These are phyloP conservation scores for Plasmodium vivax DNA, from an alignment of 169 alveolate genomes.

Conservation along the genomic window DNA sequence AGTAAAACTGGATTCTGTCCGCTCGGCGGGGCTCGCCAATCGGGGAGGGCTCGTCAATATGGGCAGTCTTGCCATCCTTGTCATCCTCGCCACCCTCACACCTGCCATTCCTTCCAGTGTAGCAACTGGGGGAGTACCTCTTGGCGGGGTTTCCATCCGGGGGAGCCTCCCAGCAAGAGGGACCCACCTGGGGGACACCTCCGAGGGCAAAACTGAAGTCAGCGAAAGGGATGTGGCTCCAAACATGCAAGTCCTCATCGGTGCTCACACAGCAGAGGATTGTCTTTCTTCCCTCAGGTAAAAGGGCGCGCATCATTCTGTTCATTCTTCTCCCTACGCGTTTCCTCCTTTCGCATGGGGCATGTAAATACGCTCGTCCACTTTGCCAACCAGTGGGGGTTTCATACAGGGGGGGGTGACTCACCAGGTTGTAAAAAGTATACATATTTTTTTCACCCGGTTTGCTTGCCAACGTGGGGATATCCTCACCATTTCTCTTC, in stretches of 20 bases:
- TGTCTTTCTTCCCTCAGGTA: neutral
- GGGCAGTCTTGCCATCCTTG: neutral
- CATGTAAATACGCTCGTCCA: neutral
- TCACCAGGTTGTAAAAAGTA: neutral
- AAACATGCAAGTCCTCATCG: neutral
- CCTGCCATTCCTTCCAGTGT: neutral
- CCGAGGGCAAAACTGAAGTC: neutral
- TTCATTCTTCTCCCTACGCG: neutral
- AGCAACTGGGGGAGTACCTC: neutral
- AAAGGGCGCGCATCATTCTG: neutral
- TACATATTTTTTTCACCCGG: neutral
- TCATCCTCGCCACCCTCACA: neutral
- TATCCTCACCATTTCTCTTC: neutral
- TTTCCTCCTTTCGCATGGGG: neutral
- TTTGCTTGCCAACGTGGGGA: neutral
- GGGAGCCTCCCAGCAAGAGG: neutral
- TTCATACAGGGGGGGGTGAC: neutral
- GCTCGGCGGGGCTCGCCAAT: neutral
- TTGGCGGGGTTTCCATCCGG: neutral
- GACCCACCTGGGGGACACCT: neutral
- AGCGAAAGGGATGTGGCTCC: neutral
- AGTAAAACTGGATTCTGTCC: constrained; percentile 1
- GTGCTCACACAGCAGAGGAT: neutral
- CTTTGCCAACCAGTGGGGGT: neutral
- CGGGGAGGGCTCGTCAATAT: neutral